Evolutionary conservation across 805 yeast species (phyloP).

Genomic region (Tetrapisispora pingtungensis): DNA sequence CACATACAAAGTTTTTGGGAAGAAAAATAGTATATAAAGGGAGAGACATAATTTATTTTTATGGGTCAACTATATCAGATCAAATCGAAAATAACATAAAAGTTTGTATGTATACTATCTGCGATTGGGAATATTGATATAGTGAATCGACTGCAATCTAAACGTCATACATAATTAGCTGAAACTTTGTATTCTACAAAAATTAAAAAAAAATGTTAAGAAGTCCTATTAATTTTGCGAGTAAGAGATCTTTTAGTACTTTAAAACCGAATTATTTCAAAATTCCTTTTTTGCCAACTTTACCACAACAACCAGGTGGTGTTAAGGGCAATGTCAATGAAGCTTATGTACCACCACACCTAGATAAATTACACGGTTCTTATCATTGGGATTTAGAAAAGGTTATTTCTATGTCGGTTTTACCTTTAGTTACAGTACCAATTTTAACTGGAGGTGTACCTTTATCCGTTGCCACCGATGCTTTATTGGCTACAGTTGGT

Average conservation of each 20-base stretch:
- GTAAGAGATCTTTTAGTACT: conserved; percentile 2
- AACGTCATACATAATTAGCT: no score
- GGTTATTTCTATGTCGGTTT: conserved; percentile 52
- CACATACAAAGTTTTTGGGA: no score
- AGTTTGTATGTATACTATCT: no score
- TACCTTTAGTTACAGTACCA: conserved; percentile 72
- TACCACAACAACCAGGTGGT: conserved; percentile 81
- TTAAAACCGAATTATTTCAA: conserved; percentile 1
- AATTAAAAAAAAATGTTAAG: no score
- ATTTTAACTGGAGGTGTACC: conserved; percentile 54
- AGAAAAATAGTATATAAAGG: not conserved
- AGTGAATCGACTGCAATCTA: no score
- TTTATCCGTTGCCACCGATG: conserved; percentile 59
- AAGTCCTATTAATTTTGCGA: not conserved
- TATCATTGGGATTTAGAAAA: conserved; percentile 92
- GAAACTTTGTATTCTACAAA: no score
- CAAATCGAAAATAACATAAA: no score
- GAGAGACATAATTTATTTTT: no score
- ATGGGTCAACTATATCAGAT: no score
- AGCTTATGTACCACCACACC: conserved; percentile 58
- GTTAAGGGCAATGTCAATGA: conserved; percentile 92
- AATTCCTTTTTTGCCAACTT: conserved; percentile 43
- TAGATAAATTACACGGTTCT: conserved; percentile 65
- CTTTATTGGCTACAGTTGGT: conserved; percentile 53
- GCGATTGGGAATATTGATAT: no score